Base-by-base conservation (phyloP, 2,329 filamentous ascomycete species). In the Didymella lethalis region DNA sequence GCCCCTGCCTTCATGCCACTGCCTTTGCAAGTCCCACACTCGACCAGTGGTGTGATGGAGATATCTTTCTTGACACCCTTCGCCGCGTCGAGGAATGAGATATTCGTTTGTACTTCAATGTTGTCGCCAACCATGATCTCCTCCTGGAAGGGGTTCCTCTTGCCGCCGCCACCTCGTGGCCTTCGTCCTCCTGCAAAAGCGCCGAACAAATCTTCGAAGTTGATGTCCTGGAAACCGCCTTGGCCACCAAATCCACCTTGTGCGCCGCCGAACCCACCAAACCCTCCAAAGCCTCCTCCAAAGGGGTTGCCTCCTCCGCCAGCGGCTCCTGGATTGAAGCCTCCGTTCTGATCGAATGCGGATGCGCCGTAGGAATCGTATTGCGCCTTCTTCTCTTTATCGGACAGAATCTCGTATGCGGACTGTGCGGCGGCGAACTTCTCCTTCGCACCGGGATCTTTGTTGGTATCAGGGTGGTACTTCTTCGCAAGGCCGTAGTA, bases 401-500 rank as follows among this genome's bases (percentile, higher is more conserved):
- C 95, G 46, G 92, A 96, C 7, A 99, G 83, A 41, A 97, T 84
- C 78, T 99, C 95, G 79, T 99, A 99, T 25, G 95, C 92, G 31
- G 90, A 87, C 78, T 99, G 95, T 54, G 96, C 92, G 68, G 97
- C 94, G 64, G 89, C 86, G 72, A 99, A 99, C 71, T 91, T 94
- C 70, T 98, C 95, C 77, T 98, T 98, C 34, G 95, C 93, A n/a
- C 83, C 85, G 2, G 91, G 78, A 68, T 98, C 95, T 78, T 98
- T 98, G 83, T 98, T 99, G 34, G 95, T 98, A 76, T 99, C 95
- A 8, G 95, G 95, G 72, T 99, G 95, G 76, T 88, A 99, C 75
- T 98, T 99, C 80, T 99, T 99, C 20, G 95, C 95, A 59, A 98
- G 83, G 49, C 93, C 92, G 76, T 99, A 99, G 82, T 99, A 99